These are phyloP conservation scores for Ballota nigra DNA, from an alignment of 257 asterid genomes.

Conservation along the genomic window DNA sequence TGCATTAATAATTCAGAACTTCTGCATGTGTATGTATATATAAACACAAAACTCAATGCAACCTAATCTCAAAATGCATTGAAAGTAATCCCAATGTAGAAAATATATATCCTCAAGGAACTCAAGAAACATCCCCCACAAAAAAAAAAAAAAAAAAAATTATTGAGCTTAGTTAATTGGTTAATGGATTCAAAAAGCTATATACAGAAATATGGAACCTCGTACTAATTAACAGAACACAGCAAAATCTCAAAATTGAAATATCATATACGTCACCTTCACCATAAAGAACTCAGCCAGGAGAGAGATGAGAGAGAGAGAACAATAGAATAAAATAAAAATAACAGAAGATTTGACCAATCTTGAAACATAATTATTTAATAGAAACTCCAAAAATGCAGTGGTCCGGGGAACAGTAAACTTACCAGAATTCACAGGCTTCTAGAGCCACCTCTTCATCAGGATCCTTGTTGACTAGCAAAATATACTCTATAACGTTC, in stretches of 20 bases:
- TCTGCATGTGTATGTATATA: background rate
- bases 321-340: background rate
- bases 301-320: background rate
- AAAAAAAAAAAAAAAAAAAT: too few species aligned
- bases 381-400: background rate
- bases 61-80: background rate
- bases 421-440: constrained; percentile 98
- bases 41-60: background rate
- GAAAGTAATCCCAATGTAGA: background rate
- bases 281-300: constrained; percentile 12
- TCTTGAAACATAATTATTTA: background rate
- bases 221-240: background rate
- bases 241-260: background rate
- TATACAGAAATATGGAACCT: background rate
- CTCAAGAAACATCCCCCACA: background rate
- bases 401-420: background rate
- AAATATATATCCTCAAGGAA: background rate
- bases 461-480: constrained; percentile 85
- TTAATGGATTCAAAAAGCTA: background rate
- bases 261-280: background rate
- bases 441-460: constrained; percentile 97
- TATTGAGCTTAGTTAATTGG: background rate
- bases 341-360: background rate
- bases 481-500: constrained; percentile 81
- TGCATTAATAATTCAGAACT: background rate